phyloP scores from a whole-genome alignment of 805 yeast genomes.

The Pichia phayaonensis region DNA sequence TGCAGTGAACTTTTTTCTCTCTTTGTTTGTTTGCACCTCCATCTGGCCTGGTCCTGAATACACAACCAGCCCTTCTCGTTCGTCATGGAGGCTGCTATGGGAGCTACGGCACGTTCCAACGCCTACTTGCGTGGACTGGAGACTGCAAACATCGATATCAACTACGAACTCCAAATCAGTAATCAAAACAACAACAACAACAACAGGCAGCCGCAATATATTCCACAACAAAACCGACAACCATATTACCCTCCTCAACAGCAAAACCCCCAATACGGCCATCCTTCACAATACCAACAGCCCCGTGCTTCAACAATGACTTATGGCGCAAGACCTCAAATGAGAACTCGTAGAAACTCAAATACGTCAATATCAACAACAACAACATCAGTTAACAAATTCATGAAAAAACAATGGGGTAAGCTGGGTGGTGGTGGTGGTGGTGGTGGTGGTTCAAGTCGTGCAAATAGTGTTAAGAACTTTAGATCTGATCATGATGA shows the following conservation, averaged over 20 bases:
- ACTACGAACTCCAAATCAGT: conserved; percentile 32
- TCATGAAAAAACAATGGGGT: conserved; percentile 34
- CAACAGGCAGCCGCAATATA: conserved; percentile 11
- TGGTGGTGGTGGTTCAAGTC: conserved; percentile 11
- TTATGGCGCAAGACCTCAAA: background rate
- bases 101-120: background rate
- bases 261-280: conserved; percentile 2
- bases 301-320: background rate
- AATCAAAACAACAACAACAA: conserved; percentile 7
- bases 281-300: background rate
- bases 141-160: conserved; percentile 38
- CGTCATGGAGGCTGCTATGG: background rate
- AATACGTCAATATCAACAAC: conserved; percentile 4
- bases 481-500: conserved; percentile 23
- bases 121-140: background rate
- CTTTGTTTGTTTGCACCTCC: too few species aligned
- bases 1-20: too few species aligned
- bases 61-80: background rate
- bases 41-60: too few species aligned
- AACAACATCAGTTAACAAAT: conserved; percentile 27
- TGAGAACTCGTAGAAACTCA: conserved; percentile 8
- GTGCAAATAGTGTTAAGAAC: conserved; percentile 23
- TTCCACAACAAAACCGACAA: conserved; percentile 13
- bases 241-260: conserved; percentile 2
- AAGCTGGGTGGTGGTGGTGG: conserved; percentile 20